Evolutionary conservation across 306 rosid genomes (phyloP).

Genomic region (Prunus dulcis): DNA sequence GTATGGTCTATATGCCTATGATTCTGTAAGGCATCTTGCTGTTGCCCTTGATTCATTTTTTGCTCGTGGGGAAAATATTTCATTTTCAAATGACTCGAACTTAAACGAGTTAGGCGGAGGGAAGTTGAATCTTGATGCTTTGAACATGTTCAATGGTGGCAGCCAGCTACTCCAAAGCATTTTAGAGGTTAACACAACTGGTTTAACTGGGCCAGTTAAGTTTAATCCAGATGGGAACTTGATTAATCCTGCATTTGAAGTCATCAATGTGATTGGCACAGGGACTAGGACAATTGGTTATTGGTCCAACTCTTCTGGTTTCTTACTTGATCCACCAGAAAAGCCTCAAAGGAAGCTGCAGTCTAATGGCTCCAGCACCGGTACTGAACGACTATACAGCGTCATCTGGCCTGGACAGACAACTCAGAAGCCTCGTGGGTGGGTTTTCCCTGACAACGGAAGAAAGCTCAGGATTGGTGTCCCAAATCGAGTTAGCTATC

Average conservation of each 20-base stretch:
- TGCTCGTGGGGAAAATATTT: neutral
- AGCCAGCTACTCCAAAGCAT: slow-evolving; percentile 14
- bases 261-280: slow-evolving; percentile 32
- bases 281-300: slow-evolving; percentile 22
- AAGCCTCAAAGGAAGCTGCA: neutral
- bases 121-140: slow-evolving; percentile 19
- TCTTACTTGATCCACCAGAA: slow-evolving; percentile 13
- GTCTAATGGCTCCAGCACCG: neutral
- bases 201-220: slow-evolving; percentile 18
- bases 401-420: slow-evolving; percentile 36
- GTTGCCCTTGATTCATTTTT: slow-evolving; percentile 21
- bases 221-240: slow-evolving; percentile 19
- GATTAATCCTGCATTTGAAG: slow-evolving; percentile 22
- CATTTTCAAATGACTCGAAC: slow-evolving; percentile 21
- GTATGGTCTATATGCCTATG: slow-evolving; percentile 27
- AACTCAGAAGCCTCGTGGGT: slow-evolving; percentile 26
- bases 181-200: slow-evolving; percentile 9
- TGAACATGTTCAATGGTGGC: slow-evolving; percentile 26
- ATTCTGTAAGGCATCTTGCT: slow-evolving; percentile 27
- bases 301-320: slow-evolving; percentile 28
- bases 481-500: slow-evolving; percentile 18
- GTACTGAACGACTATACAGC: slow-evolving; percentile 10
- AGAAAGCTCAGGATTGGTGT: slow-evolving; percentile 25
- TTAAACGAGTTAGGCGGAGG: slow-evolving; percentile 1
- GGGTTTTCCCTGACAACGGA: slow-evolving; percentile 30